These are phyloP conservation scores for Ophiostoma sp. DNA, from an alignment of 2,329 filamentous ascomycete species.

Conservation along the genomic window DNA sequence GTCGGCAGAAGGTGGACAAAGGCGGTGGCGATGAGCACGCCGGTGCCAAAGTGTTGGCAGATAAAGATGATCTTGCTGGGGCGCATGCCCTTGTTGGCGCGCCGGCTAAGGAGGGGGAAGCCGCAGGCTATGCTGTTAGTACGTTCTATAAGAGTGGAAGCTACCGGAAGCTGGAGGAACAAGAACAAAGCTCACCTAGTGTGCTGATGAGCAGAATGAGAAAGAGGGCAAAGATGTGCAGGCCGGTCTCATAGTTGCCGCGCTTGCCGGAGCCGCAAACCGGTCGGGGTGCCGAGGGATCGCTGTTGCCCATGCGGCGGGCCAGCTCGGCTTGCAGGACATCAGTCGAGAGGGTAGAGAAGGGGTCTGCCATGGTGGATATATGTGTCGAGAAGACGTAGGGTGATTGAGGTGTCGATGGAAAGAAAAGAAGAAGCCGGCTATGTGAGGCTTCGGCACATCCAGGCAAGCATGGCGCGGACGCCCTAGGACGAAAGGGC, in stretches of 20 bases:
- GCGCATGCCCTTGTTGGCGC: slow-evolving; percentile 51
- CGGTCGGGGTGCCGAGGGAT: slow-evolving; percentile 38
- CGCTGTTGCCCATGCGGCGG: slow-evolving; percentile 39
- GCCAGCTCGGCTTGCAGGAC: slow-evolving; percentile 49
- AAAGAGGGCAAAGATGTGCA: slow-evolving; percentile 63
- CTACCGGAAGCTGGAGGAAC: neutral
- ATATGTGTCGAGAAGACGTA: neutral
- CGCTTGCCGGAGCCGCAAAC: slow-evolving; percentile 48
- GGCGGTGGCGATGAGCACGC: slow-evolving; percentile 78
- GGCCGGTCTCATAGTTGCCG: slow-evolving; percentile 58
- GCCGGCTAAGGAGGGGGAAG: slow-evolving; percentile 59
- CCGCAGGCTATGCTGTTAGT: slow-evolving; percentile 47
- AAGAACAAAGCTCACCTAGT: slow-evolving; percentile 17
- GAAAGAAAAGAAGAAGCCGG: neutral
- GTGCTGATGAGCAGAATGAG: slow-evolving; percentile 57
- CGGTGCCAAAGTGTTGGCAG: slow-evolving; percentile 72
- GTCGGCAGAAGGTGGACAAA: slow-evolving; percentile 72
- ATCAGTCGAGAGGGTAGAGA: slow-evolving; percentile 38
- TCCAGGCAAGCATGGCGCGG: slow-evolving; percentile 11
- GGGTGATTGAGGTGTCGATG: neutral
- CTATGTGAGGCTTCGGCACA: slow-evolving; percentile 12
- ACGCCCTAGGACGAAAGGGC: neutral
- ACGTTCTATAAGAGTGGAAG: neutral
- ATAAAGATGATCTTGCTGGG: slow-evolving; percentile 59
- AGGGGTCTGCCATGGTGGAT: slow-evolving; percentile 4